A percentile compares a stretch with the other conserved stretches of the same genome.
Conservation (phyloP, 2,329 filamentous ascomycete species). For the Neurospora crassa region DNA sequence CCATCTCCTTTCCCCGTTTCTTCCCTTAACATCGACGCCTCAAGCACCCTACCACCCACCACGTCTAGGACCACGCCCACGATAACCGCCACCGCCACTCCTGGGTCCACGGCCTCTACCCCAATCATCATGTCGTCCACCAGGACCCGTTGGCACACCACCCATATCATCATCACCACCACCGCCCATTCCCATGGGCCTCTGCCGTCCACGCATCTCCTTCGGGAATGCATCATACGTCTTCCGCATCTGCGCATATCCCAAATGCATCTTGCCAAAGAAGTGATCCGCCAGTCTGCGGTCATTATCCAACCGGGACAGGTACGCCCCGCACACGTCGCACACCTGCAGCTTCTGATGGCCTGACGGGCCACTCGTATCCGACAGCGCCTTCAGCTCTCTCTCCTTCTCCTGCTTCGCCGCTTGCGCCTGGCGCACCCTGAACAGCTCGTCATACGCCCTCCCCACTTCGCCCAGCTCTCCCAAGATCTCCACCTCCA, state of each 20-base stretch:
- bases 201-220: conserved; percentile 66
- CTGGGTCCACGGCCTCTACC: conserved; percentile 40
- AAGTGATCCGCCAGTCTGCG: conserved; percentile 91
- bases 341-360: conserved; percentile 98
- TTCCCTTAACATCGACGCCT: neutral
- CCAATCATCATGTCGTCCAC: conserved; percentile 35
- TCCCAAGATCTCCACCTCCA: conserved; percentile 79
- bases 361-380: conserved; percentile 85
- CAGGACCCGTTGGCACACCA: conserved; percentile 32
- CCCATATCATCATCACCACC: conserved; percentile 39
- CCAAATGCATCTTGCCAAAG: conserved; percentile 98
- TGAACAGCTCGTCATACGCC: conserved; percentile 81
- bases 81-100: conserved; percentile 33
- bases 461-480: conserved; percentile 71
- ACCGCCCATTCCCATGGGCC: conserved; percentile 41
- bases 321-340: conserved; percentile 94
- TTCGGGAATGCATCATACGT: conserved; percentile 79
- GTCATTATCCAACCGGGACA: conserved; percentile 89
- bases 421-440: conserved; percentile 69
- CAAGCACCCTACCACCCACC: conserved; percentile 6
- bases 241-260: conserved; percentile 96
- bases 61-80: conserved; percentile 5
- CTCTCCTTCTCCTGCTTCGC: conserved; percentile 76
- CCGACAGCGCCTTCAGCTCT: conserved; percentile 81
- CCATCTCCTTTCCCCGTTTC: neutral